Conservation (phyloP, 345 rosid genomes). For the Dipteronia sinensis region DNA sequence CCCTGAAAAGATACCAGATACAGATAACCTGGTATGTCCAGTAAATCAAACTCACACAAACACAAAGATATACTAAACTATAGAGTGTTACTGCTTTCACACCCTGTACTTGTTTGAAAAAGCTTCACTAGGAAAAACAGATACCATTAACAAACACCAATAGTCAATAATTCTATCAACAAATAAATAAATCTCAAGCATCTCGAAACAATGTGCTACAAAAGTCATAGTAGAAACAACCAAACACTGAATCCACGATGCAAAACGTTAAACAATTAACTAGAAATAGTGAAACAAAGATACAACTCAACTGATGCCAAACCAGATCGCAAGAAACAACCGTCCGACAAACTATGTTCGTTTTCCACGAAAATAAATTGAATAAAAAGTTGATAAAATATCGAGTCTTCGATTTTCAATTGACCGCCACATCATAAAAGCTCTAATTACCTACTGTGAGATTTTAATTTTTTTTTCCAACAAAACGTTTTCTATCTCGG, state of each 20-base stretch:
- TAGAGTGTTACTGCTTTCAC: too few species aligned
- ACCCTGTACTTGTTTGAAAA: too few species aligned
- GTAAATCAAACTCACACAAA: neutral
- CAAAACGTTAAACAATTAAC: neutral
- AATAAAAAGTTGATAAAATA: neutral
- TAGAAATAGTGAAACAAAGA: neutral
- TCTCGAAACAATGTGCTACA: neutral
- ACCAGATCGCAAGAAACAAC: constrained; percentile 16
- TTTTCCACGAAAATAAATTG: neutral
- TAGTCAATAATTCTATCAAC: neutral
- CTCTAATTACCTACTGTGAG: neutral
- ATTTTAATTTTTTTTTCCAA: neutral
- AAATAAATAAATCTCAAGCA: neutral
- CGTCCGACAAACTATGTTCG: too few species aligned
- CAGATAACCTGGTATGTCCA: too few species aligned
- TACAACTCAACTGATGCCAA: neutral
- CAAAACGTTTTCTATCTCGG: neutral
- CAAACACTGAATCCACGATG: neutral
- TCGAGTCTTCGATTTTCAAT: neutral
- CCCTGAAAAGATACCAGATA: neutral
- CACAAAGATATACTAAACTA: neutral
- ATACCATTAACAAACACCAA: neutral
- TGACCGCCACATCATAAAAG: neutral
- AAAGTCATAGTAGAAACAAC: neutral
- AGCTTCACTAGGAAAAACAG: neutral